Percentiles rank a stretch among this genome's conserved stretches.
phyloP scores from a whole-genome alignment of 768 basidiomycete genomes.

The Porphyrellus cyaneotinctus region DNA sequence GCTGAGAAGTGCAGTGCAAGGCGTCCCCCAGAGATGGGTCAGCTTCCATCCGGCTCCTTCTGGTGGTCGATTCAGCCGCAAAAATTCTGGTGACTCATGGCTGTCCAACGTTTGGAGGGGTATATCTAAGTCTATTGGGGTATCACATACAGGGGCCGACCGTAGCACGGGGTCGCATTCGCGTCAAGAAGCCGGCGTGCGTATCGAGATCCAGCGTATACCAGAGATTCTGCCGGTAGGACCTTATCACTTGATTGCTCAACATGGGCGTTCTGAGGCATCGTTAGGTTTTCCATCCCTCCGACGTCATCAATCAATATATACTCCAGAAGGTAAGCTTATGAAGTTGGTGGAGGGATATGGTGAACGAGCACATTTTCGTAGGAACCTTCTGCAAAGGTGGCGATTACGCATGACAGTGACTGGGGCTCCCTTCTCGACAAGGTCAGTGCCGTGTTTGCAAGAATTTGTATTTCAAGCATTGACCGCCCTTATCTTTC shows the following conservation, averaged over 20 bases:
- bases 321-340: slow-evolving; percentile 17
- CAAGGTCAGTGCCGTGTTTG: slow-evolving; percentile 3
- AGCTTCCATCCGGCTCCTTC: slow-evolving; percentile 1
- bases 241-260: not conserved
- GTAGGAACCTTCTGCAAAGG: slow-evolving; percentile 21
- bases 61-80: not conserved
- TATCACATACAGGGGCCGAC: slow-evolving; percentile 1
- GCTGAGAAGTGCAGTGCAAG: slow-evolving; percentile 13
- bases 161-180: not conserved
- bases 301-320: slow-evolving; percentile 24
- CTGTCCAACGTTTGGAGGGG: slow-evolving; percentile 15
- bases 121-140: slow-evolving; percentile 13
- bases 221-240: slow-evolving; percentile 21
- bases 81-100: slow-evolving; percentile 14
- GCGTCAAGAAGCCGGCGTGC: not conserved
- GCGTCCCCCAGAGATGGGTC: slow-evolving; percentile 18
- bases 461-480: not conserved
- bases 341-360: not conserved
- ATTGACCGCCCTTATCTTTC: not conserved
- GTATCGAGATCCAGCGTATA: slow-evolving; percentile 11
- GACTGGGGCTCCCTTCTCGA: slow-evolving; percentile 21
- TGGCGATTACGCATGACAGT: slow-evolving; percentile 24
- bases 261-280: not conserved
- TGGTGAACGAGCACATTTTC: not conserved
- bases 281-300: slow-evolving; percentile 23